phyloP scores from a whole-genome alignment of 768 basidiomycete genomes.

The Boletus subparvulus region DNA sequence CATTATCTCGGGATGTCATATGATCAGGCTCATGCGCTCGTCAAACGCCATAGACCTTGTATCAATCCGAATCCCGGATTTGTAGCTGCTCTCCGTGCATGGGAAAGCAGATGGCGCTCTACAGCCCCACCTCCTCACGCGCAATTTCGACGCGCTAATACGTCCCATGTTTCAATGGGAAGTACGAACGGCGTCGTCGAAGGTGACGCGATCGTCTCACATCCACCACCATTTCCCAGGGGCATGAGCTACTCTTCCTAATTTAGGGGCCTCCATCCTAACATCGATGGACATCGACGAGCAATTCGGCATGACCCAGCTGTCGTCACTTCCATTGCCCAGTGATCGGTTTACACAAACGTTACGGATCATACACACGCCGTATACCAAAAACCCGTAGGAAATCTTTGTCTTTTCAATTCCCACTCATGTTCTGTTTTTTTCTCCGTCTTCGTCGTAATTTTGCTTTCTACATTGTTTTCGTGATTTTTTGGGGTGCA shows the following conservation, averaged over 20 bases:
- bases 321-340: neutral
- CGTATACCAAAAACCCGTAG: slow-evolving; percentile 9
- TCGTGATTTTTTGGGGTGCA: neutral
- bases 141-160: slow-evolving; percentile 31
- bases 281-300: neutral
- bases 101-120: slow-evolving; percentile 45
- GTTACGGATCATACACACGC: neutral
- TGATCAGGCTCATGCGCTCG: slow-evolving; percentile 58
- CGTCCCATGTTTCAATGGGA: slow-evolving; percentile 19
- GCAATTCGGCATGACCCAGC: neutral
- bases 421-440: neutral
- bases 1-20: slow-evolving; percentile 71
- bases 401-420: neutral
- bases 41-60: slow-evolving; percentile 67
- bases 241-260: slow-evolving; percentile 28
- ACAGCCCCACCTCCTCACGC: slow-evolving; percentile 10
- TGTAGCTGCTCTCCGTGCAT: slow-evolving; percentile 55
- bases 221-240: slow-evolving; percentile 20
- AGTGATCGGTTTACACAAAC: neutral
- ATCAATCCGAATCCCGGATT: slow-evolving; percentile 80
- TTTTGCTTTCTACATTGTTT: neutral
- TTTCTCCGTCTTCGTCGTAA: neutral
- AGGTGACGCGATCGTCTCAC: neutral
- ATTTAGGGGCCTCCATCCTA: neutral
- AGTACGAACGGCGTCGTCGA: neutral